Conservation (phyloP, 768 basidiomycete species). For the Pleurotus pulmonarius region DNA sequence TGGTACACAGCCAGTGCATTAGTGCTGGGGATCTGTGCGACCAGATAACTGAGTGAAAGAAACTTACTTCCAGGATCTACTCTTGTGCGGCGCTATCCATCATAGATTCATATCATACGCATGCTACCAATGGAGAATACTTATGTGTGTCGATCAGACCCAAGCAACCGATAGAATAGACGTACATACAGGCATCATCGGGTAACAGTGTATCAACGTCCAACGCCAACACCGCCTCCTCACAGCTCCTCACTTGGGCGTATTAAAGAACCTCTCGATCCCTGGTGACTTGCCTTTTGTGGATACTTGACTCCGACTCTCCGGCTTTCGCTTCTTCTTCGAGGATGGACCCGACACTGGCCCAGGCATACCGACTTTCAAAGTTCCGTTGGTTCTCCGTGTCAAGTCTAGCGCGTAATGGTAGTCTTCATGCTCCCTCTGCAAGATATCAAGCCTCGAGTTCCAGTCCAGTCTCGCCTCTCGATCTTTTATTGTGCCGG, state of each 20-base stretch:
- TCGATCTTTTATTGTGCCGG: conserved; percentile 24
- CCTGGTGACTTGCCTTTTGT: conserved; percentile 29
- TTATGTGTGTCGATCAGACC: too few relatives aligned
- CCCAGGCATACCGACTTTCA: conserved; percentile 10
- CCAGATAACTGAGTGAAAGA: neutral
- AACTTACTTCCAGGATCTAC: neutral
- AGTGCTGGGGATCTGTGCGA: too few relatives aligned
- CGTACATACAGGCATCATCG: too few relatives aligned
- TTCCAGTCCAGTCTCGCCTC: conserved; percentile 36
- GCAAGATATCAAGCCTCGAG: conserved; percentile 10
- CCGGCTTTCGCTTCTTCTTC: conserved; percentile 15
- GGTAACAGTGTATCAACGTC: too few relatives aligned
- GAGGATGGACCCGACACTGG: conserved; percentile 11
- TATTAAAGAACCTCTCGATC: conserved; percentile 36
- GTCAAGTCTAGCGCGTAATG: conserved; percentile 84
- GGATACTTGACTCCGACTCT: conserved; percentile 8
- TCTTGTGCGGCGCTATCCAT: neutral
- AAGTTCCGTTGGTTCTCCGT: conserved; percentile 27
- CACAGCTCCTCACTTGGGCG: neutral
- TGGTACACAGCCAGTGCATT: too few relatives aligned
- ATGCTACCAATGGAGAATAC: too few relatives aligned
- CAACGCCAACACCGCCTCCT: too few relatives aligned
- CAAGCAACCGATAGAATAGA: too few relatives aligned
- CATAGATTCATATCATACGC: neutral
- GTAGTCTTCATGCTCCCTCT: conserved; percentile 82